phyloP scores from a whole-genome alignment of 768 basidiomycete species.

The Rhizopogon vesiculosus region DNA sequence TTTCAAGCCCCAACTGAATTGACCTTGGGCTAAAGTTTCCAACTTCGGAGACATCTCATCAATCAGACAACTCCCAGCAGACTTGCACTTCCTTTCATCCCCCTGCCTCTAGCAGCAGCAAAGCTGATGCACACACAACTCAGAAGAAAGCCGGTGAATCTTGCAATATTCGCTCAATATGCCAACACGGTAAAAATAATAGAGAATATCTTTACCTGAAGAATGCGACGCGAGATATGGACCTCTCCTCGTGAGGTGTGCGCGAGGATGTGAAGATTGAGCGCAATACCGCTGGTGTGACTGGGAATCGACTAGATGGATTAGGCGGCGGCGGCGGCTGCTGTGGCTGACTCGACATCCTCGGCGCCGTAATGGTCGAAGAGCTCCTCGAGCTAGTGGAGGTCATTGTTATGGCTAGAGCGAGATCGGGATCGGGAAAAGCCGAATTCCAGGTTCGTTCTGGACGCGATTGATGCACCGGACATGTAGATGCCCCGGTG shows the following conservation, averaged over 20 bases:
- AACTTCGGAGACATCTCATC: not conserved
- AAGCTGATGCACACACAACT: conserved; percentile 80
- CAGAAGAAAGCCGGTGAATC: conserved; percentile 78
- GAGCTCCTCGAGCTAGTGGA: conserved; percentile 45
- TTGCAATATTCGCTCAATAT: conserved; percentile 20
- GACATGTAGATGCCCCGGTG: not conserved
- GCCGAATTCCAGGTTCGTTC: not conserved
- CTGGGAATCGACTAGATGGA: conserved; percentile 63
- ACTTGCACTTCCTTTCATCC: conserved; percentile 60
- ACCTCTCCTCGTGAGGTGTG: conserved; percentile 75
- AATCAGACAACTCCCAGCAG: conserved; percentile 58
- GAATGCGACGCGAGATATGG: conserved; percentile 81
- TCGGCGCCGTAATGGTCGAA: conserved; percentile 42
- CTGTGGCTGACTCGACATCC: conserved; percentile 20
- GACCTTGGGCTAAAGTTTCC: not conserved
- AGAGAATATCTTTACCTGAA: conserved; percentile 52
- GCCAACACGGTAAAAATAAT: not conserved
- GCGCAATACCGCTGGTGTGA: conserved; percentile 76
- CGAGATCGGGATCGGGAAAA: not conserved
- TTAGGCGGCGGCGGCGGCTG: conserved; percentile 41
- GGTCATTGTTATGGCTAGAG: conserved; percentile 9
- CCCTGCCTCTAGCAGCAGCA: conserved; percentile 65
- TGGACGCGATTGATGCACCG: not conserved
- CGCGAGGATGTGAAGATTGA: conserved; percentile 87
- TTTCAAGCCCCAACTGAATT: not conserved